phyloP scores from a whole-genome alignment of 805 yeast genomes.

The Saturnispora zaruensis region DNA sequence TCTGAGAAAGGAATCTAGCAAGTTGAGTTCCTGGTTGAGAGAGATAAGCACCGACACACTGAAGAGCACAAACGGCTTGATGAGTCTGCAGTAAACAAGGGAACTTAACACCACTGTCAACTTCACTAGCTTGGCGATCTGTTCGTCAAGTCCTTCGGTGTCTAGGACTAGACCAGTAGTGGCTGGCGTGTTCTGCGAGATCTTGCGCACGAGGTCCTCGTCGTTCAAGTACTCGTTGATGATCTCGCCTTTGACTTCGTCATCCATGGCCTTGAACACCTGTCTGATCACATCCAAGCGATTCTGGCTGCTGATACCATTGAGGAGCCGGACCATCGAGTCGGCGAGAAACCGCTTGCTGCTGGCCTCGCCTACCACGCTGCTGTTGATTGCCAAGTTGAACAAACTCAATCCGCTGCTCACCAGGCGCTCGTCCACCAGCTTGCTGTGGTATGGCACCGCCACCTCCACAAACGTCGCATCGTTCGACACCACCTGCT shows the following conservation, averaged over 20 bases:
- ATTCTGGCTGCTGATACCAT: slow-evolving; percentile 12
- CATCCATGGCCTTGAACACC: slow-evolving; percentile 12
- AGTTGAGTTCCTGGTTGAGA: neutral
- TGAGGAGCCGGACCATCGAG: slow-evolving; percentile 13
- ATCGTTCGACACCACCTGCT: neutral
- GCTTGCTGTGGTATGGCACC: slow-evolving; percentile 2
- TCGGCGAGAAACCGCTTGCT: slow-evolving; percentile 12
- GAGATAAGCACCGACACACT: neutral
- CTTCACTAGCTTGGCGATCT: neutral
- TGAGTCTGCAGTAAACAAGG: neutral
- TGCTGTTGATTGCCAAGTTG: slow-evolving; percentile 15
- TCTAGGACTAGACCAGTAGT: neutral
- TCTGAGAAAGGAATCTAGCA: slow-evolving; percentile 1
- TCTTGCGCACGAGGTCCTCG: slow-evolving; percentile 5
- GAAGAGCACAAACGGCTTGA: slow-evolving; percentile 1
- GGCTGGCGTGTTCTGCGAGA: neutral
- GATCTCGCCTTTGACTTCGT: slow-evolving; percentile 14
- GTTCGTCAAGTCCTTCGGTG: slow-evolving; percentile 2
- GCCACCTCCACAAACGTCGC: slow-evolving; percentile 8
- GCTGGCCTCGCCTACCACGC: slow-evolving; percentile 7
- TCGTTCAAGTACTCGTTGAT: slow-evolving; percentile 18
- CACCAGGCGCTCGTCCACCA: slow-evolving; percentile 5
- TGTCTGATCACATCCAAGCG: neutral
- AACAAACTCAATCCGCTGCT: slow-evolving; percentile 16
- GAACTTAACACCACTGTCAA: neutral